Conservation (phyloP, 352 stramenopile genomes). For the Globisporangium iwayamae region DNA sequence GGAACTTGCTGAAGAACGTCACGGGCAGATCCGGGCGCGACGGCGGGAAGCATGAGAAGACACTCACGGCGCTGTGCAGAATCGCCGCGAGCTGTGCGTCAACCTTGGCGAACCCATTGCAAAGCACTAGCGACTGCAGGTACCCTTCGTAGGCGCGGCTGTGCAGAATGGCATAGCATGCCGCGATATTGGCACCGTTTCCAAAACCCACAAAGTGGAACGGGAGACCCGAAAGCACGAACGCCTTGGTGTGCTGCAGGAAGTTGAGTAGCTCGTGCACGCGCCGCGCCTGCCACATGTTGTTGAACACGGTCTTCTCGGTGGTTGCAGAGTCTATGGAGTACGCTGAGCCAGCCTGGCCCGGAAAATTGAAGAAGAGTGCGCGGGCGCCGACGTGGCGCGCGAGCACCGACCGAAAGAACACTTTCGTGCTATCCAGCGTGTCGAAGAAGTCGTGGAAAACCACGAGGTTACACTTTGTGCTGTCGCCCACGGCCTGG, state of each 20-base stretch:
- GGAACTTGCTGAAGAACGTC: constrained; percentile 87
- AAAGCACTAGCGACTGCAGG: constrained; percentile 71
- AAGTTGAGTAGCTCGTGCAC: constrained; percentile 86
- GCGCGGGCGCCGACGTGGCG: constrained; percentile 78
- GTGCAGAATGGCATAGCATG: constrained; percentile 59
- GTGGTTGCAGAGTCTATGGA: constrained; percentile 13
- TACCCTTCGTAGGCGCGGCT: constrained; percentile 39
- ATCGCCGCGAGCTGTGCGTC: constrained; percentile 75
- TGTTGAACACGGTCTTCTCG: constrained; percentile 67
- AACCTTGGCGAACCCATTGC: constrained; percentile 84
- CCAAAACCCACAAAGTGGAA: constrained; percentile 90
- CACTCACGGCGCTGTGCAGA: constrained; percentile 75
- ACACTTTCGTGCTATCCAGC: constrained; percentile 84
- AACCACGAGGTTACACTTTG: constrained; percentile 88
- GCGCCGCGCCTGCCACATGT: constrained; percentile 74
- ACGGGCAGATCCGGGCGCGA: constrained; percentile 82
- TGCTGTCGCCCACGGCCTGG: constrained; percentile 44
- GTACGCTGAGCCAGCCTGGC: constrained; percentile 82
- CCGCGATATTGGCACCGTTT: constrained; percentile 84
- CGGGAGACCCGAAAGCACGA: constrained; percentile 59
- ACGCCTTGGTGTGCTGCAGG: constrained; percentile 63
- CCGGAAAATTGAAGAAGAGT: constrained; percentile 90
- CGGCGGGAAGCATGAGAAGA: constrained; percentile 81
- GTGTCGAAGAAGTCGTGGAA: constrained; percentile 94
- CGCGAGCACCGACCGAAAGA: constrained; percentile 79